phyloP scores from a whole-genome alignment of 805 yeast species.

The Candida ulmi region DNA sequence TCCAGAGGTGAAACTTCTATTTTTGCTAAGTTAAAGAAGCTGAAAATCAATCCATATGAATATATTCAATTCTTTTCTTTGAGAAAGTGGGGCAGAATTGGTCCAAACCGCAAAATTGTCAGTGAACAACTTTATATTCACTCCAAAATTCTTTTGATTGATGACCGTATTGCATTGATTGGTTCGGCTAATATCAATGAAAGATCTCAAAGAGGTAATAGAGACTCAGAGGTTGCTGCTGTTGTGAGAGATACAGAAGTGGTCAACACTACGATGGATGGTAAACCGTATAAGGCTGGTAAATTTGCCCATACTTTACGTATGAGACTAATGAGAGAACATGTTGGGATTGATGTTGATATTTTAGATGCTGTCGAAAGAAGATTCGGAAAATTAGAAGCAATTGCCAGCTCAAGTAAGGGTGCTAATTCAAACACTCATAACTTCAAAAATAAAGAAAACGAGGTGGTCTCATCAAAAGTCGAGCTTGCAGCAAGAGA shows the following conservation, averaged over 20 bases:
- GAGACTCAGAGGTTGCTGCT: constrained; percentile 95
- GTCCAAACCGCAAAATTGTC: constrained; percentile 63
- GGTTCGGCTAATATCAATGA: constrained; percentile 98
- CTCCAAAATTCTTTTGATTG: constrained; percentile 87
- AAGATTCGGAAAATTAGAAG: constrained; percentile 43
- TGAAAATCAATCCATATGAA: constrained; percentile 84
- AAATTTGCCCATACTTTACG: constrained; percentile 86
- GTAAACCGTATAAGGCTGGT: constrained; percentile 73
- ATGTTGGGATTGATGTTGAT: constrained; percentile 90
- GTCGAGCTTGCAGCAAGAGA: constrained; percentile 72
- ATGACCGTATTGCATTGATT: constrained; percentile 87
- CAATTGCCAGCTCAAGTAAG: constrained; percentile 22
- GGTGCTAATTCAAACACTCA: constrained; percentile 35
- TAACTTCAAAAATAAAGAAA: constrained; percentile 29
- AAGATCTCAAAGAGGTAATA: constrained; percentile 87
- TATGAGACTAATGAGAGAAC: constrained; percentile 93
- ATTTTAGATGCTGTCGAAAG: constrained; percentile 76
- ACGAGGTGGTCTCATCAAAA: constrained; percentile 50
- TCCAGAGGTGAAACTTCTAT: constrained; percentile 87
- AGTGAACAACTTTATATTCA: constrained; percentile 94
- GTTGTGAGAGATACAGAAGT: constrained; percentile 78
- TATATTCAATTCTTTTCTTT: constrained; percentile 88
- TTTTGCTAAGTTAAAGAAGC: constrained; percentile 69
- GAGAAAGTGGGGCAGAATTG: constrained; percentile 93
- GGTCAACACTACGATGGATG: constrained; percentile 67